Conservation (phyloP, 306 rosid species). For the Parietaria judaica region DNA sequence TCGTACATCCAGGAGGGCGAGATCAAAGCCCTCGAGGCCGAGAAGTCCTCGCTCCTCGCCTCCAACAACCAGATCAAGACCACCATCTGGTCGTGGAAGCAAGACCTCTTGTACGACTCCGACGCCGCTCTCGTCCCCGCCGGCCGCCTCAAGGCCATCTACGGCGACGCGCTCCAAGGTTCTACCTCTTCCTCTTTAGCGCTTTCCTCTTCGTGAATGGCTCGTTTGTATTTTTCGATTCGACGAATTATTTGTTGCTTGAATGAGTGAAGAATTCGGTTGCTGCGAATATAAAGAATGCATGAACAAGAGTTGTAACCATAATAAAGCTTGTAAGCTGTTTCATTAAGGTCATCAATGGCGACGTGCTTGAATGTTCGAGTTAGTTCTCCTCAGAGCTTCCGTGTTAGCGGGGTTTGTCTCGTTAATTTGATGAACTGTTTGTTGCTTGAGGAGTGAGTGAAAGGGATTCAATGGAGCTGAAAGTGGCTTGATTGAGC, state of each 20-base stretch:
- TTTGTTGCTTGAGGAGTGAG: too few species aligned
- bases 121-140: constrained; percentile 51
- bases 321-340: too few species aligned
- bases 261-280: not conserved
- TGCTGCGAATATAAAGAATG: too few species aligned
- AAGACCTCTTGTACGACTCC: constrained; percentile 51
- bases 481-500: not conserved
- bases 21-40: constrained; percentile 57
- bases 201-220: not conserved
- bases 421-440: too few species aligned
- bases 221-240: not conserved
- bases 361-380: too few species aligned
- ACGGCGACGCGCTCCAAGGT: constrained; percentile 69
- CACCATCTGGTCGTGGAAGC: constrained; percentile 78
- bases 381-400: too few species aligned
- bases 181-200: constrained; percentile 11
- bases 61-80: constrained; percentile 60
- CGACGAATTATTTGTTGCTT: not conserved
- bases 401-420: too few species aligned
- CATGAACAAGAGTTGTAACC: too few species aligned
- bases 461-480: not conserved
- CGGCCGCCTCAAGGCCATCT: constrained; percentile 52
- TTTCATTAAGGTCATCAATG: too few species aligned
- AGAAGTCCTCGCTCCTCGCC: constrained; percentile 52
- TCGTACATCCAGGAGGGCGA: constrained; percentile 50